A percentile compares a stretch with the other conserved stretches of the same genome.
Evolutionary conservation across 2,329 filamentous ascomycete species (phyloP).

Genomic region (Huntiella bhutanensis): DNA sequence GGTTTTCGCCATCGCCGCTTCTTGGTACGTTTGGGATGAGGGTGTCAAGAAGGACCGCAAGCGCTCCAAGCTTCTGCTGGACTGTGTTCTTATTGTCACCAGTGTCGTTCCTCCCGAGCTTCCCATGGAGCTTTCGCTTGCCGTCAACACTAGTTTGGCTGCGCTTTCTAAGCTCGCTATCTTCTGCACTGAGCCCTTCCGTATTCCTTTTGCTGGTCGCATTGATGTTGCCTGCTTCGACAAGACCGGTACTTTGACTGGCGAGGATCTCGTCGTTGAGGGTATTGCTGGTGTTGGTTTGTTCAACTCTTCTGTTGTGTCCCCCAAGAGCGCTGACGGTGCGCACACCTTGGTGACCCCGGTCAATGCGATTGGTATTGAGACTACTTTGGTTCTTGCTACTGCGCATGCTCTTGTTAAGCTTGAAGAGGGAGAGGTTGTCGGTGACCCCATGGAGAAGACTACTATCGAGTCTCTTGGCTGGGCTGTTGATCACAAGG

Average conservation of each 20-base stretch:
- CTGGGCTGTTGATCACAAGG: constrained; percentile 82
- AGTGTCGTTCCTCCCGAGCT: constrained; percentile 96
- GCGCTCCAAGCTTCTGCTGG: constrained; percentile 87
- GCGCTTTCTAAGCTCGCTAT: constrained; percentile 90
- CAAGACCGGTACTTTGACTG: constrained; percentile 92
- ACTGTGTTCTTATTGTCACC: constrained; percentile 93
- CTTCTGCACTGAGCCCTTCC: constrained; percentile 97
- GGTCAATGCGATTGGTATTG: constrained; percentile 49
- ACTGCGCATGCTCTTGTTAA: constrained; percentile 92
- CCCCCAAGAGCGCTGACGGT: constrained; percentile 53
- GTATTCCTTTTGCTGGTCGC: constrained; percentile 87
- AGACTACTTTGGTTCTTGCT: constrained; percentile 83
- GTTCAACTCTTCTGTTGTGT: constrained; percentile 39
- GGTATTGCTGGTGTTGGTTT: constrained; percentile 81
- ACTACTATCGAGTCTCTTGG: constrained; percentile 77
- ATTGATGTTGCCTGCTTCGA: constrained; percentile 96
- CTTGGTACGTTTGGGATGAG: constrained; percentile 98
- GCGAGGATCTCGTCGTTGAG: constrained; percentile 90
- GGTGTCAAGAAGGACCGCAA: constrained; percentile 84
- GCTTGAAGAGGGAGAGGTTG: constrained; percentile 88
- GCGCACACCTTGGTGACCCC: constrained; percentile 63
- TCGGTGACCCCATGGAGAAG: constrained; percentile 98
- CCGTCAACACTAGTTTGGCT: constrained; percentile 92
- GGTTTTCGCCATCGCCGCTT: constrained; percentile 88
- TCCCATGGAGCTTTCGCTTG: constrained; percentile 92